Conservation (phyloP, 208 protist genomes). For the Crithidia mellificae region DNA sequence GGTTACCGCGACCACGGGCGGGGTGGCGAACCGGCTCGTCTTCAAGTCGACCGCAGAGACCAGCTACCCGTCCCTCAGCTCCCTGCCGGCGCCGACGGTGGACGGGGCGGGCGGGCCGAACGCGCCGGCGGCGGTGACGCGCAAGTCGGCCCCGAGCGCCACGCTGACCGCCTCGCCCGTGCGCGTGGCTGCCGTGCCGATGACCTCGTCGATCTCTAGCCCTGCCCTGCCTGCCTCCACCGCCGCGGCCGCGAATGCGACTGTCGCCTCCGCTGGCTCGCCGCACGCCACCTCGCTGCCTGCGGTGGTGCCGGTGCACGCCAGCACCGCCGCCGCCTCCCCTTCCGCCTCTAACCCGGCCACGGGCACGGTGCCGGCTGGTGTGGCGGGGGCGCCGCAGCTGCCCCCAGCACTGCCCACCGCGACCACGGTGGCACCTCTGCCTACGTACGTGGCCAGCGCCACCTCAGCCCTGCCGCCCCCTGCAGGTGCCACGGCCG, state of each 20-base stretch:
- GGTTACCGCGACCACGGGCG: too few relatives aligned
- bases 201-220: not conserved
- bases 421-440: not conserved
- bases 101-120: not conserved
- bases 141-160: slow-evolving; percentile 22
- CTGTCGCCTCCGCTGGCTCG: not conserved
- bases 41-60: slow-evolving; percentile 13
- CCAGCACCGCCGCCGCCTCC: not conserved
- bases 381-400: not conserved
- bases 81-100: slow-evolving; percentile 1
- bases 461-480: not conserved
- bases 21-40: not conserved
- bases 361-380: not conserved
- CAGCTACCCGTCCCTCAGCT: slow-evolving; percentile 14
- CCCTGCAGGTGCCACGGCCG: not conserved
- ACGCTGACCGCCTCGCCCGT: not conserved
- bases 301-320: slow-evolving; percentile 3
- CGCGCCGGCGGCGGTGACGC: slow-evolving; percentile 2
- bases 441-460: not conserved
- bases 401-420: not conserved
- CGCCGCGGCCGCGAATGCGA: not conserved
- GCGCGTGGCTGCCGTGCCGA: not conserved
- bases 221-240: not conserved
- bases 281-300: not conserved
- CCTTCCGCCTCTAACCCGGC: slow-evolving; percentile 5